Evolutionary conservation across 805 yeast species (phyloP).

Genomic region (Millerozyma acaciae): DNA sequence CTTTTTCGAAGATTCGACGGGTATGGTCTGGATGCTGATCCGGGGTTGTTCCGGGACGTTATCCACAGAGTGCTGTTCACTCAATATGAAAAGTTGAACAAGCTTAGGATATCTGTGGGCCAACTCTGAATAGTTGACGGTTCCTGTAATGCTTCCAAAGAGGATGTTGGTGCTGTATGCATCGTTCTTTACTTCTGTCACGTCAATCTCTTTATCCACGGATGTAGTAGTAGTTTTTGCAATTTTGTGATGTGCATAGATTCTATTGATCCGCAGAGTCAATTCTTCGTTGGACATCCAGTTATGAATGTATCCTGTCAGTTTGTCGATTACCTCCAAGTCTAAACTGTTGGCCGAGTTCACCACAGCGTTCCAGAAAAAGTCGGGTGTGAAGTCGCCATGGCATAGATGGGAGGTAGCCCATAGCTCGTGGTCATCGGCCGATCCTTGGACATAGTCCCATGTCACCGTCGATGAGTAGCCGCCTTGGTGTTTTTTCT

Average conservation of each 20-base stretch:
- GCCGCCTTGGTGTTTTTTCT: background rate
- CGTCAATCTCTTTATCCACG: slow-evolving; percentile 7
- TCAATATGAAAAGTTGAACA: slow-evolving; percentile 20
- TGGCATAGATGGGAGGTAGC: slow-evolving; percentile 35
- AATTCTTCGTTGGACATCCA: slow-evolving; percentile 24
- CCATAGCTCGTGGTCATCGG: slow-evolving; percentile 93
- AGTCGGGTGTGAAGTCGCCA: slow-evolving; percentile 45
- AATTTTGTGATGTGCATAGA: slow-evolving; percentile 3
- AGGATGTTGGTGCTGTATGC: slow-evolving; percentile 21
- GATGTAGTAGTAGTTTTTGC: background rate
- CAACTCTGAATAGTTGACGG: slow-evolving; percentile 11
- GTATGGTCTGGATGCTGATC: too few relatives aligned
- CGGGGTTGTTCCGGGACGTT: slow-evolving; percentile 6
- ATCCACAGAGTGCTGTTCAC: slow-evolving; percentile 13
- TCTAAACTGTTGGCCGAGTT: slow-evolving; percentile 3
- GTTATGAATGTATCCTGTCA: slow-evolving; percentile 17
- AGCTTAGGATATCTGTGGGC: slow-evolving; percentile 4
- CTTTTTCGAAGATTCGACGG: too few relatives aligned
- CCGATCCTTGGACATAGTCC: slow-evolving; percentile 85
- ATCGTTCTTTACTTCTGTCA: slow-evolving; percentile 10
- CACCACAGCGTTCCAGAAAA: slow-evolving; percentile 50
- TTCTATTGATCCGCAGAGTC: slow-evolving; percentile 12
- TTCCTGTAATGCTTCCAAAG: slow-evolving; percentile 21
- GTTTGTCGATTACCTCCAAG: slow-evolving; percentile 16
- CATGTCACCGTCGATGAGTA: slow-evolving; percentile 10